Percentiles rank a stretch among this genome's conserved stretches.
Conservation (phyloP, 495 filamentous ascomycete genomes). For the Hypomontagnella monticulosa region DNA sequence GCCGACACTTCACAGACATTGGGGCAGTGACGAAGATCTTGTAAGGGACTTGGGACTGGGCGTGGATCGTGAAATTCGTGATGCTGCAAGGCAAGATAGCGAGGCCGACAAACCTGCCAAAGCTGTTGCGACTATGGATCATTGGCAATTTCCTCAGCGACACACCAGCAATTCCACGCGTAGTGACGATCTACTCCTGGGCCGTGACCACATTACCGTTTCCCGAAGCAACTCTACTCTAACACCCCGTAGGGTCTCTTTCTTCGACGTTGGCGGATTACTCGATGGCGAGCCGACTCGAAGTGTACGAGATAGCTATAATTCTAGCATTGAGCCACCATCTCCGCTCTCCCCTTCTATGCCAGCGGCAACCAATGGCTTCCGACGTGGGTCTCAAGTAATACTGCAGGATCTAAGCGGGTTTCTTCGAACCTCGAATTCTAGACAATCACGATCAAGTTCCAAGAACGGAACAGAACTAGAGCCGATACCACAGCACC, state of each 20-base stretch:
- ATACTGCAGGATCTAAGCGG: constrained; percentile 69
- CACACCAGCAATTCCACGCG: constrained; percentile 36
- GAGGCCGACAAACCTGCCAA: constrained; percentile 36
- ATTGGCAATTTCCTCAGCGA: constrained; percentile 52
- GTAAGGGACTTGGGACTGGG: constrained; percentile 76
- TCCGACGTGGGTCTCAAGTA: constrained; percentile 59
- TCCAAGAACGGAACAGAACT: constrained; percentile 46
- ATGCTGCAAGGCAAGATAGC: constrained; percentile 27
- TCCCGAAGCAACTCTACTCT: constrained; percentile 48
- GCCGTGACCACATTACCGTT: constrained; percentile 34
- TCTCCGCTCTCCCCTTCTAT: constrained; percentile 45
- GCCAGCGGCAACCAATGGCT: constrained; percentile 47
- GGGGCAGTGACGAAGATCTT: constrained; percentile 86
- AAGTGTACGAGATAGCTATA: constrained; percentile 48
- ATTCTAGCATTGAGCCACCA: constrained; percentile 46
- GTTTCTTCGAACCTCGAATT: constrained; percentile 50
- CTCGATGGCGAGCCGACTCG: constrained; percentile 55
- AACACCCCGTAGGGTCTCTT: constrained; percentile 64
- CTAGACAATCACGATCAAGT: constrained; percentile 37
- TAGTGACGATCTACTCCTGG: constrained; percentile 49
- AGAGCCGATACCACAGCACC: constrained; percentile 50
- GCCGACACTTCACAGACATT: constrained; percentile 66
- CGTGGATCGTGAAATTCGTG: constrained; percentile 66
- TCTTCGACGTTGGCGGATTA: constrained; percentile 78
- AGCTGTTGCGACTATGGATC: constrained; percentile 48